Base-by-base conservation (phyloP, 495 filamentous ascomycete species). In the Penicillium robsamsonii region DNA sequence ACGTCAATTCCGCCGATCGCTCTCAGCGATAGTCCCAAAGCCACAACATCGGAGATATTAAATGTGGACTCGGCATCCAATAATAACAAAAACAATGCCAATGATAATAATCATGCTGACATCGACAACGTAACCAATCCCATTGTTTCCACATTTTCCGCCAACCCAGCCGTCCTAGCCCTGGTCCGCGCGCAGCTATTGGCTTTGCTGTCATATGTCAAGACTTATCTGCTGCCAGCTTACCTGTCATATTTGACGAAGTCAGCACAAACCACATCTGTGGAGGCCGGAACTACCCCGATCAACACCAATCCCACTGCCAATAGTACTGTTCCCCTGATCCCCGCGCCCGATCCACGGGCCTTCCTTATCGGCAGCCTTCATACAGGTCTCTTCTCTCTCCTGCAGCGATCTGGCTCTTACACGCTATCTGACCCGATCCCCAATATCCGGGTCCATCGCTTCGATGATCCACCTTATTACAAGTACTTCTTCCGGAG, bases 281-380 rank as follows among this genome's bases (percentile, higher is more conserved):
- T 45, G 8, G 17, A 17, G 46, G 56, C 50, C 50, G 56, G 37
- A 60, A 41, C 35, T 46, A 18, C 35, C 24, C 12, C 50, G n/a
- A 13, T 35, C 27, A 37, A 31, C 35, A 22, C 27, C 52, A 20
- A 10, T 9, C 17, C 33, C 25, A 30, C 27, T 18, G 38, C 22
- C 22, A 46, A 25, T 12, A 53, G 45, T 43, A 58, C 35, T 27
- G 58, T 68, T n/a, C 33, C 62, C 6, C 40, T 69, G 33, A 69
- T 69, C 29, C 63, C 61, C 15, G 53, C 60, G 13, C 69, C 69
- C 12, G 50, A 60, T 42, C 67, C 67, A 44, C 60, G 50, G 4
- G 65, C 75, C 7, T 71, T 75, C 43, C 68, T 76, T 0, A 46
- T 75, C 22, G 75, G 75, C 9, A 54, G 62, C 35, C 45, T 76